Evolutionary conservation across 129 eudicot species (phyloP).

Genomic region (Flaveria ramosissima): DNA sequence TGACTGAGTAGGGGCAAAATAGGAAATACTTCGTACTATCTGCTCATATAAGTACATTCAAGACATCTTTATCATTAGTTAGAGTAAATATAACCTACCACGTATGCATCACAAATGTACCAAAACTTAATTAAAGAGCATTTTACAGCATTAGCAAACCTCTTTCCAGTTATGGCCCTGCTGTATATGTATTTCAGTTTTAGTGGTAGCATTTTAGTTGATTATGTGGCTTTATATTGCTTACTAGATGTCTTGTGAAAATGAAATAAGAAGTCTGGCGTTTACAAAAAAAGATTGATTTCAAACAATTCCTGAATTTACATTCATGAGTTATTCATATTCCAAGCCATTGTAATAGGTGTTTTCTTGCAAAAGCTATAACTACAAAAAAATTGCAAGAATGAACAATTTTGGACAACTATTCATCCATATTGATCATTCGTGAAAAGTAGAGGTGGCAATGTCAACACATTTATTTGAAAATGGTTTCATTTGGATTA

Average conservation of each 20-base stretch:
- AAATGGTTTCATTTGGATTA: not conserved
- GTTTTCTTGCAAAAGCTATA: not conserved
- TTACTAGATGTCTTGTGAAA: constrained; percentile 1
- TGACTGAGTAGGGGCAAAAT: constrained; percentile 3
- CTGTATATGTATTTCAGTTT: not conserved
- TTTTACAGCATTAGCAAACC: not conserved
- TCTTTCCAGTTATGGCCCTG: not conserved
- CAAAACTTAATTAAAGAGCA: not conserved
- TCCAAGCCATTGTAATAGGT: not conserved
- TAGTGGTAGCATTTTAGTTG: not conserved
- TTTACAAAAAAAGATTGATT: not conserved
- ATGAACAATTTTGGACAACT: not conserved
- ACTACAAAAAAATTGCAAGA: not conserved
- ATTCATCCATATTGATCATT: not conserved
- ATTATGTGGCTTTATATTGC: constrained; percentile 4
- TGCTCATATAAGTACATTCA: not conserved
- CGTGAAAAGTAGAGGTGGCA: too few species aligned
- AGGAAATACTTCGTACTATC: not conserved
- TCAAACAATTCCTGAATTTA: not conserved
- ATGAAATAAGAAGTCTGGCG: not conserved
- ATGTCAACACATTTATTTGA: not conserved
- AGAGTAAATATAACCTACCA: not conserved
- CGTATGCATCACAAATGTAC: constrained; percentile 2
- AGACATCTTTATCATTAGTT: not conserved
- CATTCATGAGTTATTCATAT: not conserved